Percentiles rank a stretch among this genome's conserved stretches.
Evolutionary conservation across 202 grass and related monocot species (phyloP).

Genomic region (Eragrostis tef): DNA sequence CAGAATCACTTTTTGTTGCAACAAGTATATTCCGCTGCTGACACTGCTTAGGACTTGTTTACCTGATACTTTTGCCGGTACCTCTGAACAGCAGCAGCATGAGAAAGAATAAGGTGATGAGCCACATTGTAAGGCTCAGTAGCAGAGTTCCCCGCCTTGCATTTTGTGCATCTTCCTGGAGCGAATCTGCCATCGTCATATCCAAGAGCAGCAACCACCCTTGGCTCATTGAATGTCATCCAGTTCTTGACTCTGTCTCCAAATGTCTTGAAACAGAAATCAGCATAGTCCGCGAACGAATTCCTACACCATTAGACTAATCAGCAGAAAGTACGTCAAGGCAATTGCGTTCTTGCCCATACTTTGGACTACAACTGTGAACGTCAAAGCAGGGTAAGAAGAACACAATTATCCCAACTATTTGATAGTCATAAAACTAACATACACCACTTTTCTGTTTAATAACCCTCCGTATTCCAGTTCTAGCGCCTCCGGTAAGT

Average conservation of each 20-base stretch:
- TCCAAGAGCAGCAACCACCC: constrained; percentile 59
- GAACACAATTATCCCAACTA: background rate
- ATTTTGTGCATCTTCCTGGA: constrained; percentile 61
- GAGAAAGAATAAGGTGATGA: constrained; percentile 67
- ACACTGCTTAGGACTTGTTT: background rate
- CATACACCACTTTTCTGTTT: constrained; percentile 61
- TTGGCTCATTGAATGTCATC: constrained; percentile 73
- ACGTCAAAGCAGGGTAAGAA: no score
- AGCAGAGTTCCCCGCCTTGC: constrained; percentile 57
- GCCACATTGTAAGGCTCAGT: constrained; percentile 64
- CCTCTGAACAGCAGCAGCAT: constrained; percentile 59
- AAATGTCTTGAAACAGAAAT: constrained; percentile 66
- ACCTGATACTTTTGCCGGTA: constrained; percentile 65
- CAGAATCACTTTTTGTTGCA: background rate
- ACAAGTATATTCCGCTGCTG: background rate
- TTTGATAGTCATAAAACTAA: background rate
- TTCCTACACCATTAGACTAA: constrained; percentile 41
- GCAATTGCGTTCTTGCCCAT: no score
- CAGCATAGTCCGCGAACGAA: constrained; percentile 55
- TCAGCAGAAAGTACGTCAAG: background rate
- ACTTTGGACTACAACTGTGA: no score
- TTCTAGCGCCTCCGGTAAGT: constrained; percentile 64
- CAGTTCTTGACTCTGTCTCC: constrained; percentile 72
- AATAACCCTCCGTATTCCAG: constrained; percentile 58
- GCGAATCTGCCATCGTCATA: constrained; percentile 66